These are phyloP conservation scores for Hippophae rhamnoides DNA, from an alignment of 306 rosid species.

Conservation along the genomic window DNA sequence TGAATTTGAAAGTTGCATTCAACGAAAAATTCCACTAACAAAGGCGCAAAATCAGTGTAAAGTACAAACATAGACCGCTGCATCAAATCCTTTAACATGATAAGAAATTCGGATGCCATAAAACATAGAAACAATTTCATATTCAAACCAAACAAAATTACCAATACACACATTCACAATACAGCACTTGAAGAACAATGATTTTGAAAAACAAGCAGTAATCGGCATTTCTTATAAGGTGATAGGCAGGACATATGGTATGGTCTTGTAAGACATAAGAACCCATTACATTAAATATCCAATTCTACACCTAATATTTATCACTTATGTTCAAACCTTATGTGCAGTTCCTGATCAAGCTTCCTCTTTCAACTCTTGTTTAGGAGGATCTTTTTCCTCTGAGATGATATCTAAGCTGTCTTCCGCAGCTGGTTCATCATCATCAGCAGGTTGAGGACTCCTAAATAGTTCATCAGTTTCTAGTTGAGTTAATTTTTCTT, in stretches of 20 bases:
- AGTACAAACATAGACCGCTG: too few relatives aligned
- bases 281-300: constrained; percentile 3
- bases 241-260: constrained; percentile 12
- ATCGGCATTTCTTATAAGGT: constrained; percentile 18
- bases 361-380: constrained; percentile 31
- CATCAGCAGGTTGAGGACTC: constrained; percentile 24
- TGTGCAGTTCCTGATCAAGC: constrained; percentile 18
- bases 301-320: constrained; percentile 6
- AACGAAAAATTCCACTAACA: too few relatives aligned
- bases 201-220: not conserved
- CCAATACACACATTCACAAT: constrained; percentile 3
- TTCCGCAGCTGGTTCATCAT: constrained; percentile 34
- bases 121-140: too few relatives aligned
- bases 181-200: not conserved
- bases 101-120: too few relatives aligned
- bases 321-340: constrained; percentile 3
- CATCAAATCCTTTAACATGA: too few relatives aligned
- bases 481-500: constrained; percentile 50
- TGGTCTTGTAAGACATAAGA: constrained; percentile 10
- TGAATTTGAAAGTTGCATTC: too few relatives aligned
- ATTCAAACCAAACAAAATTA: too few relatives aligned
- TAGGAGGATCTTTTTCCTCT: constrained; percentile 46
- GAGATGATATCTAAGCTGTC: constrained; percentile 65
- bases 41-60: too few relatives aligned
- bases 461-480: constrained; percentile 62